A percentile compares a stretch with the other conserved stretches of the same genome.
These are phyloP conservation scores for Plasmodium berghei DNA, from an alignment of 169 alveolate genomes.

Conservation along the genomic window DNA sequence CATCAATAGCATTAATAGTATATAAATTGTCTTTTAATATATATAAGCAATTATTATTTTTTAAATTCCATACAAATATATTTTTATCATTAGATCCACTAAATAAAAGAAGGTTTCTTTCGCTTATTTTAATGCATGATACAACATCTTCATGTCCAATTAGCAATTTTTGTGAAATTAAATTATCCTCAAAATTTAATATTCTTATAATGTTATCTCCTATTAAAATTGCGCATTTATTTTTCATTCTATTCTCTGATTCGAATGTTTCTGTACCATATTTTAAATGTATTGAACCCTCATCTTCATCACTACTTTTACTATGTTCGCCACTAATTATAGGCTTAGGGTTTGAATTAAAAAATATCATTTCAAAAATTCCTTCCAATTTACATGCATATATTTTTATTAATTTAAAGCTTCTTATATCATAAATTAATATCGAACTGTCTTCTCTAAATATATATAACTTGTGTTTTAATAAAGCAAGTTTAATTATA, in stretches of 20 bases:
- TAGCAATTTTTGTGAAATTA: slow-evolving; percentile 45
- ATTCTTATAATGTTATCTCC: slow-evolving; percentile 73
- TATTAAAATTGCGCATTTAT: slow-evolving; percentile 21
- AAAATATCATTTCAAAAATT: slow-evolving; percentile 67
- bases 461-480: slow-evolving; percentile 49
- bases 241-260: neutral
- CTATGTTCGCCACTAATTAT: neutral
- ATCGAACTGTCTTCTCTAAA: slow-evolving; percentile 74
- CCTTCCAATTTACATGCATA: slow-evolving; percentile 70
- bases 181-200: slow-evolving; percentile 45
- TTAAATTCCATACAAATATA: slow-evolving; percentile 70
- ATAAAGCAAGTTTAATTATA: slow-evolving; percentile 40
- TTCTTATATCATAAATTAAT: slow-evolving; percentile 51
- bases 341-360: slow-evolving; percentile 13
- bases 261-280: neutral
- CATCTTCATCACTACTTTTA: slow-evolving; percentile 14
- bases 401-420: slow-evolving; percentile 24
- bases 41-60: slow-evolving; percentile 31
- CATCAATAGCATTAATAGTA: slow-evolving; percentile 68
- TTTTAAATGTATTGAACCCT: neutral
- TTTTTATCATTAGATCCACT: slow-evolving; percentile 77
- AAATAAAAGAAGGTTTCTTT: slow-evolving; percentile 39
- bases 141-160: slow-evolving; percentile 77
- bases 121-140: slow-evolving; percentile 42
- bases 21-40: slow-evolving; percentile 68